phyloP scores from a whole-genome alignment of 345 rosid genomes.

The Raphanus sativus region DNA sequence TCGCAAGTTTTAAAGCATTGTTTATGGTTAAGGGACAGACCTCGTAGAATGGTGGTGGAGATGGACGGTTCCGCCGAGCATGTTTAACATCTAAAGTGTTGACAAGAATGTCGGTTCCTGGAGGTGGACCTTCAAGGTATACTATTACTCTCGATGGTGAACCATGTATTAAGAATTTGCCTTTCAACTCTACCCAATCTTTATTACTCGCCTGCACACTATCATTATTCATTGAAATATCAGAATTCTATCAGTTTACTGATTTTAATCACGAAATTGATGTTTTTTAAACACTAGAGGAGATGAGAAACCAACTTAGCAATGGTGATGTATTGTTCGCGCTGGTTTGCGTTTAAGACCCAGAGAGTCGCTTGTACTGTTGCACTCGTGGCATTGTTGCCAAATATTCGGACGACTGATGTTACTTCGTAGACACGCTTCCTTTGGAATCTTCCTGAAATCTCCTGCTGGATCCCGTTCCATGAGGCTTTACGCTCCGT shows the following conservation, averaged over 20 bases:
- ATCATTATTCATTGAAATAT: constrained; percentile 22
- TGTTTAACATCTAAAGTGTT: constrained; percentile 67
- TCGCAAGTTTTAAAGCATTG: neutral
- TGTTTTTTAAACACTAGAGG: neutral
- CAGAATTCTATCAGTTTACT: constrained; percentile 12
- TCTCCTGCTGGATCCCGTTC: constrained; percentile 93
- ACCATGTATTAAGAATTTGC: constrained; percentile 74
- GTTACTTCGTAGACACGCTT: constrained; percentile 65
- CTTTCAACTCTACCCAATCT: constrained; percentile 72
- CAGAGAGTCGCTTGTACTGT: constrained; percentile 72
- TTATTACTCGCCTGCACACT: constrained; percentile 74
- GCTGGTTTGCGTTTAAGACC: constrained; percentile 65
- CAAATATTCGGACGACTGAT: constrained; percentile 68
- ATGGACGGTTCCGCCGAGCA: constrained; percentile 59
- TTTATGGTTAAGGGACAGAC: constrained; percentile 35
- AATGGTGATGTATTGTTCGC: constrained; percentile 68
- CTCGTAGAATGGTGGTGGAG: constrained; percentile 61
- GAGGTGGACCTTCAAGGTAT: constrained; percentile 86
- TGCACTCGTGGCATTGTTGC: constrained; percentile 53
- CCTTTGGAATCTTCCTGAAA: constrained; percentile 63
- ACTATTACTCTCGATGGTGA: constrained; percentile 62
- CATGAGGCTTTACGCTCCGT: constrained; percentile 67
- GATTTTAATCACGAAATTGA: neutral
- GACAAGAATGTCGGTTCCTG: constrained; percentile 79
- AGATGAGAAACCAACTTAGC: constrained; percentile 52